Evolutionary conservation across 805 yeast species (phyloP).

Genomic region (Zygosaccharomyces rouxii): DNA sequence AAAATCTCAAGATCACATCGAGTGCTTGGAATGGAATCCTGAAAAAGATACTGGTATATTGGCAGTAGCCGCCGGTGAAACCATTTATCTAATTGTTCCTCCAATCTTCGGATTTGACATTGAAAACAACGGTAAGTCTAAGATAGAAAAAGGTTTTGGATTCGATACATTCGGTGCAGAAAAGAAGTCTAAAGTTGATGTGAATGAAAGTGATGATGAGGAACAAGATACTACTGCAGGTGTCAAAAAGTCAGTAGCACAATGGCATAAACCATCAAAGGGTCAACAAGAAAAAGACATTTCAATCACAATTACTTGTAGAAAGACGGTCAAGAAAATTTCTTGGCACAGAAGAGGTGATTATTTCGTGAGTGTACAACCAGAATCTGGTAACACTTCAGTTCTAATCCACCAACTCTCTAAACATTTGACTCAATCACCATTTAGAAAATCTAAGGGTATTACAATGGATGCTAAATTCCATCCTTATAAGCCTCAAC

Average conservation of each 20-base stretch:
- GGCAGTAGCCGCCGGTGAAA: conserved; percentile 81
- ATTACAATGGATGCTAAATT: conserved; percentile 93
- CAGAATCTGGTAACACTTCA: conserved; percentile 81
- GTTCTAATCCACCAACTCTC: conserved; percentile 93
- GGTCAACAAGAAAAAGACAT: conserved; percentile 63
- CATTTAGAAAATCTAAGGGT: conserved; percentile 90
- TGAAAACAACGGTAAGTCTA: conserved; percentile 74
- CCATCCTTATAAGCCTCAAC: conserved; percentile 93
- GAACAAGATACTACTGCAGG: conserved; percentile 36
- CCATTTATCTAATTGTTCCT: conserved; percentile 74
- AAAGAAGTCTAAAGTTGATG: conserved; percentile 40
- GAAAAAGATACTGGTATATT: conserved; percentile 66
- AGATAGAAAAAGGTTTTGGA: conserved; percentile 90
- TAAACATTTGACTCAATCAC: conserved; percentile 91
- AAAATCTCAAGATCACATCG: conserved; percentile 73
- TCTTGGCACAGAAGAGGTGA: conserved; percentile 98
- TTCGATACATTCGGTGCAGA: conserved; percentile 60
- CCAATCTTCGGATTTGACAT: conserved; percentile 85
- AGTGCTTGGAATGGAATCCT: conserved; percentile 88
- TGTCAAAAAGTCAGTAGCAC: conserved; percentile 53
- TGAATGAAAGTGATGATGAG: conserved; percentile 39
- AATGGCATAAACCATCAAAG: conserved; percentile 78
- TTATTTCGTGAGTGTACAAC: conserved; percentile 94
- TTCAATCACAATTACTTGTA: conserved; percentile 63
- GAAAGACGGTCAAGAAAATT: conserved; percentile 66